These are phyloP conservation scores for Camelina neglecta DNA, from an alignment of 345 rosid genomes.

Conservation along the genomic window DNA sequence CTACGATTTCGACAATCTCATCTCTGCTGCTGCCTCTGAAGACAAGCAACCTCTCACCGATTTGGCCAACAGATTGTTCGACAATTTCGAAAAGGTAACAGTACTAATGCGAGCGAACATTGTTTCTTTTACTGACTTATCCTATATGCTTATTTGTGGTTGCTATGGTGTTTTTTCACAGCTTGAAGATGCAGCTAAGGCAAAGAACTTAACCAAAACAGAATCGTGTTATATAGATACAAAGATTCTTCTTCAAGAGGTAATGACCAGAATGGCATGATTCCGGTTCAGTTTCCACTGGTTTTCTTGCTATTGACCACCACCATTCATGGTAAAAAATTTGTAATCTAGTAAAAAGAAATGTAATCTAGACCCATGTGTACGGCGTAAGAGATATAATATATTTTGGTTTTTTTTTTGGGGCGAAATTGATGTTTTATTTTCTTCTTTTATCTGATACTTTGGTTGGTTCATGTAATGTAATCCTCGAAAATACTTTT, in stretches of 20 bases:
- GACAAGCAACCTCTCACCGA: constrained; percentile 74
- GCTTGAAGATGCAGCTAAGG: constrained; percentile 78
- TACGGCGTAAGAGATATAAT: neutral
- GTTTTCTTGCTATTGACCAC: constrained; percentile 20
- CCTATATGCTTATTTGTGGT: neutral
- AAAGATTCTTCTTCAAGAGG: constrained; percentile 65
- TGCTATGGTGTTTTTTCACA: constrained; percentile 29
- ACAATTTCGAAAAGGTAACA: constrained; percentile 75
- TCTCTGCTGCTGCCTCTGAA: constrained; percentile 62
- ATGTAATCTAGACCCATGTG: neutral
- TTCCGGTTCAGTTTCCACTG: constrained; percentile 13
- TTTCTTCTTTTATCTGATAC: neutral
- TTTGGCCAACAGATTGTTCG: constrained; percentile 82
- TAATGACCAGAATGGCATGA: constrained; percentile 67
- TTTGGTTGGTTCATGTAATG: neutral
- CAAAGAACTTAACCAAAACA: constrained; percentile 56
- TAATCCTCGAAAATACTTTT: neutral
- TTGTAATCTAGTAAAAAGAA: too few species aligned
- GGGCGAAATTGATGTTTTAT: neutral
- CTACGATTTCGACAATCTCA: constrained; percentile 79
- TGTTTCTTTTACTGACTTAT: neutral
- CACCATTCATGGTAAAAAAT: constrained; percentile 3
- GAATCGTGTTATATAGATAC: constrained; percentile 62
- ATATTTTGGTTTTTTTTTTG: too few species aligned
- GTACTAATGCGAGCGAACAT: neutral